Conservation (phyloP, 257 asterid genomes). For the Fraxinus americana region DNA sequence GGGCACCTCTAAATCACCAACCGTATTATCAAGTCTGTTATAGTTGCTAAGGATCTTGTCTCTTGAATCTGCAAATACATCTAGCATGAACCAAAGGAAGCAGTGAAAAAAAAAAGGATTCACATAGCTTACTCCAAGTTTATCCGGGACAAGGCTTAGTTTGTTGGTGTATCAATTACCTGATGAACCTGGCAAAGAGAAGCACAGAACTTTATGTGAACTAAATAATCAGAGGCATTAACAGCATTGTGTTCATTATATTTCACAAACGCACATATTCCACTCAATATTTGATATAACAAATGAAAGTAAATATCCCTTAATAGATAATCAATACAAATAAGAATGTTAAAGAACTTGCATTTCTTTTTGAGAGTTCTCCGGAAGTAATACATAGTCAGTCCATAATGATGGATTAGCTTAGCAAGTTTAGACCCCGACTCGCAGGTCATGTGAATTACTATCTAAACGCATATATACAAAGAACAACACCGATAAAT, state of each 20-base stretch:
- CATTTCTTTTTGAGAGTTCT: neutral
- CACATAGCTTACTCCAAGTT: neutral
- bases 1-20: slow-evolving; percentile 45
- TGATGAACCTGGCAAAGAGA: neutral
- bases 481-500: neutral
- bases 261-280: neutral
- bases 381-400: neutral
- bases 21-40: neutral
- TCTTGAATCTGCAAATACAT: neutral
- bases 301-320: neutral
- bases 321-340: neutral
- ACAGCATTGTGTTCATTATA: neutral
- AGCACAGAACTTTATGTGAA: neutral
- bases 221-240: neutral
- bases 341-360: neutral
- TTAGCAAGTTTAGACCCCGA: neutral
- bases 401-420: neutral
- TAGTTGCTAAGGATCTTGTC: neutral
- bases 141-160: neutral
- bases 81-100: neutral
- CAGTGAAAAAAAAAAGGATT: neutral
- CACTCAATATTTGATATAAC: neutral
- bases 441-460: neutral
- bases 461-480: neutral
- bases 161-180: neutral